Conservation (phyloP, 2,329 filamentous ascomycete genomes). For the Rutstroemia sp. region DNA sequence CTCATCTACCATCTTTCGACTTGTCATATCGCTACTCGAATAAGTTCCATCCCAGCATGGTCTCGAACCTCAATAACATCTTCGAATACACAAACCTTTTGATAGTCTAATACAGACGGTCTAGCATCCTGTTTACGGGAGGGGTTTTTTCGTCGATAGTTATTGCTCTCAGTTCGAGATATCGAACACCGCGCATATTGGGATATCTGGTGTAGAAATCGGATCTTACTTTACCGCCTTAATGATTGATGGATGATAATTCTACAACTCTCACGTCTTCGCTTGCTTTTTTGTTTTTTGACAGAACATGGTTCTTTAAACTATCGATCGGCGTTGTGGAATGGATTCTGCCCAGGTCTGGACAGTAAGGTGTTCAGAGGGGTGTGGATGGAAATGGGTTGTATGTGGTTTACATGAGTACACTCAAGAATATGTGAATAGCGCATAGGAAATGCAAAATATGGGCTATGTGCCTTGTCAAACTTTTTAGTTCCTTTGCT, state of each 20-base stretch:
- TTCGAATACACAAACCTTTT: conserved; percentile 25
- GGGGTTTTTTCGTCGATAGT: conserved; percentile 21
- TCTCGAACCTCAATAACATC: conserved; percentile 10
- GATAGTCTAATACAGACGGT: conserved; percentile 30
- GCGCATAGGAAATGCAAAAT: too few relatives aligned
- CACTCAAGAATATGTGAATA: too few relatives aligned
- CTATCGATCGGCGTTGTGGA: too few relatives aligned
- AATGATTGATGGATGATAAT: background rate
- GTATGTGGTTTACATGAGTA: too few relatives aligned
- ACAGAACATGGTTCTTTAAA: too few relatives aligned
- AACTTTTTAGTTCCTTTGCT: too few relatives aligned
- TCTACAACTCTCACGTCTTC: too few relatives aligned
- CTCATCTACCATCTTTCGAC: conserved; percentile 14
- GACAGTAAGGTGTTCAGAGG: too few relatives aligned
- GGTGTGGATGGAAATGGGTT: too few relatives aligned
- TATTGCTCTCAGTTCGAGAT: conserved; percentile 5
- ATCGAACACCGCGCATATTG: background rate
- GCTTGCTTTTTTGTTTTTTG: too few relatives aligned
- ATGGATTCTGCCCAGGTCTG: too few relatives aligned
- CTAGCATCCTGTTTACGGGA: conserved; percentile 32
- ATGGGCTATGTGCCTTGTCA: too few relatives aligned
- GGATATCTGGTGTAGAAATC: background rate
- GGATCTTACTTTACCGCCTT: background rate
- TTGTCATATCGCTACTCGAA: conserved; percentile 14
- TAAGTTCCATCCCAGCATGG: conserved; percentile 17